Conservation (phyloP, 495 filamentous ascomycete species). For the Hypoxylon fragiforme region DNA sequence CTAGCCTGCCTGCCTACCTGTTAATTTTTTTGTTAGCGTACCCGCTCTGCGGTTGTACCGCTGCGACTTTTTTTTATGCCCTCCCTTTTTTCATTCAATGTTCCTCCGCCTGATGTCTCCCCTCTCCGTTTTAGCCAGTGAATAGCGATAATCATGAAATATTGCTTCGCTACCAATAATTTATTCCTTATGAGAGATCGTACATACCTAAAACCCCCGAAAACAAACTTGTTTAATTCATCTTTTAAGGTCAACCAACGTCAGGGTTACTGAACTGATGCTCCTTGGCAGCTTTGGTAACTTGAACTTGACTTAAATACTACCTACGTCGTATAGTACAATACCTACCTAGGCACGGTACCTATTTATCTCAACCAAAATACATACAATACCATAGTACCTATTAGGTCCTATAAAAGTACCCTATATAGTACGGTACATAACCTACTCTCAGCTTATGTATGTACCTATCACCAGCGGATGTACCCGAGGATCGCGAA, state of each 20-base stretch:
- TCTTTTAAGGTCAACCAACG: too few relatives aligned
- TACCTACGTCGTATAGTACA: too few relatives aligned
- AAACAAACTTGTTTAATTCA: too few relatives aligned
- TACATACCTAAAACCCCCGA: too few relatives aligned
- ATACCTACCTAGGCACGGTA: too few relatives aligned
- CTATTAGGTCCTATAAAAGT: too few relatives aligned
- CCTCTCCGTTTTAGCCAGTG: constrained; percentile 32
- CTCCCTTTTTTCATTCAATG: constrained; percentile 3
- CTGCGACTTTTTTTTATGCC: constrained; percentile 24
- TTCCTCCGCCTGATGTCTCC: constrained; percentile 23
- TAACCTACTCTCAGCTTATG: neutral
- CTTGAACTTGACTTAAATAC: too few relatives aligned
- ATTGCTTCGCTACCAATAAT: constrained; percentile 15
- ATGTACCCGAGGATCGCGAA: constrained; percentile 20
- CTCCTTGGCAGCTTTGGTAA: too few relatives aligned
- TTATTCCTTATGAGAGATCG: constrained; percentile 2
- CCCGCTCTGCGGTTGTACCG: constrained; percentile 29
- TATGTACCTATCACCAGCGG: constrained; percentile 10
- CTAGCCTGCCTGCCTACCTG: neutral
- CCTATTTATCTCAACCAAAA: too few relatives aligned
- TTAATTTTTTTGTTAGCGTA: constrained; percentile 21
- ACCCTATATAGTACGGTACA: too few relatives aligned
- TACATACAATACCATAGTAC: too few relatives aligned
- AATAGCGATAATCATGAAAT: constrained; percentile 19
- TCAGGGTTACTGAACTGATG: too few relatives aligned